phyloP scores from a whole-genome alignment of 2,329 filamentous ascomycete genomes.

The Beauveria brongniartii region DNA sequence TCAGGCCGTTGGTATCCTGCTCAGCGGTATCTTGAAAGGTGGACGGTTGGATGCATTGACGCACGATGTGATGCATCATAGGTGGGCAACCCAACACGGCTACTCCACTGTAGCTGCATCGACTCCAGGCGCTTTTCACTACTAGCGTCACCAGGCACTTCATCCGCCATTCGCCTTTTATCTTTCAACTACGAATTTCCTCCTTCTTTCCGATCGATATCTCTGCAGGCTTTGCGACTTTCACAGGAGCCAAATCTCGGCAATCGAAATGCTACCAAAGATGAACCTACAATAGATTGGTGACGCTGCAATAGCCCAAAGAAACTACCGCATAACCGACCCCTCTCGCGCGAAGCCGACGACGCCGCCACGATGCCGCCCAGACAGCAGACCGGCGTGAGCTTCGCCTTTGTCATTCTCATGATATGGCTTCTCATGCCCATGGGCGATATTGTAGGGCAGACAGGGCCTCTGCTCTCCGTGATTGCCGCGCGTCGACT shows the following conservation, averaged over 20 bases:
- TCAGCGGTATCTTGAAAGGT: background rate
- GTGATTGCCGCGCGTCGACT: constrained; percentile 37
- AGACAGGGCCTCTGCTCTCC: constrained; percentile 24
- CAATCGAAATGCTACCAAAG: background rate
- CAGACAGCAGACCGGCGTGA: constrained; percentile 32
- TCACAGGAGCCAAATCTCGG: background rate
- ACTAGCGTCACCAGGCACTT: background rate
- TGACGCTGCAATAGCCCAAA: background rate
- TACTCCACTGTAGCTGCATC: constrained; percentile 8
- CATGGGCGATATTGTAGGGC: constrained; percentile 26
- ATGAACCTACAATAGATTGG: background rate
- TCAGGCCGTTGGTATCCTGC: background rate
- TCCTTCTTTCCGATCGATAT: background rate
- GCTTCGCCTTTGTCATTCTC: constrained; percentile 29
- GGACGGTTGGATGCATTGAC: constrained; percentile 1
- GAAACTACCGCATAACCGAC: background rate
- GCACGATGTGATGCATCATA: background rate
- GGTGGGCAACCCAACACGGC: background rate
- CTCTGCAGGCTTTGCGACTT: too few species aligned
- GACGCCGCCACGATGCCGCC: constrained; percentile 35
- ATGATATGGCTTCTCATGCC: constrained; percentile 30
- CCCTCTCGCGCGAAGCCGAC: background rate
- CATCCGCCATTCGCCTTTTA: background rate
- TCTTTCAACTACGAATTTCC: background rate
- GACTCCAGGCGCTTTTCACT: background rate